Evolutionary conservation across 1,284 basidiomycete genomes (phyloP).

Genomic region (Ustilago crameri): DNA sequence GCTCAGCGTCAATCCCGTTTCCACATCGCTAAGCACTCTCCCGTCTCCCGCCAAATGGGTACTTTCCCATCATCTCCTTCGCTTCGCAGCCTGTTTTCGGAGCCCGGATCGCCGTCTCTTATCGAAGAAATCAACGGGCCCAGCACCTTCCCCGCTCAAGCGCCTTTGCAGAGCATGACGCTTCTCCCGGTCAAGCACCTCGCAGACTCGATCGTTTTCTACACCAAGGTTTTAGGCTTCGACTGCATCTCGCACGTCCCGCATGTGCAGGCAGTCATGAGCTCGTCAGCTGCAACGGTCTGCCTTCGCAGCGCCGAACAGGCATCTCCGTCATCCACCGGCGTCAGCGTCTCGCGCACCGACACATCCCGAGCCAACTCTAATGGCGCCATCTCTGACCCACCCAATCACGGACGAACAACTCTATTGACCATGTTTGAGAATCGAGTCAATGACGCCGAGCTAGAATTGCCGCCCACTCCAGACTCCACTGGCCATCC

Average conservation of each 20-base stretch:
- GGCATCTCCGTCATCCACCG: conserved; percentile 19
- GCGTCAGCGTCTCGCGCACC: conserved; percentile 3
- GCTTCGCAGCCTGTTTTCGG: conserved; percentile 6
- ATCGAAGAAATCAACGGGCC: conserved; percentile 25
- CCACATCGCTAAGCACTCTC: conserved; percentile 17
- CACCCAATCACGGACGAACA: conserved; percentile 5
- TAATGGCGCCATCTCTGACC: conserved; percentile 1
- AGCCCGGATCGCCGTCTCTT: conserved; percentile 9
- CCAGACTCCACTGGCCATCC: conserved; percentile 22
- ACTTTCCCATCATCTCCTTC: conserved; percentile 21
- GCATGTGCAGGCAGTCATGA: conserved; percentile 36
- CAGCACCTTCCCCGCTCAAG: conserved; percentile 5
- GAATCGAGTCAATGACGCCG: not conserved
- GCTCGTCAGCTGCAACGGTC: conserved; percentile 18
- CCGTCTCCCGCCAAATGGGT: conserved; percentile 3
- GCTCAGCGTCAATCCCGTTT: conserved; percentile 35
- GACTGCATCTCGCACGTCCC: conserved; percentile 23
- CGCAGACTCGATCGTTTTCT: conserved; percentile 29
- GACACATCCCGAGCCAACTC: conserved; percentile 14
- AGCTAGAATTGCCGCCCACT: conserved; percentile 15
- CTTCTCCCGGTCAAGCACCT: conserved; percentile 38
- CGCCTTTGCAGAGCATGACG: conserved; percentile 18
- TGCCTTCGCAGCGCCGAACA: conserved; percentile 32
- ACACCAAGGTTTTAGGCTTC: conserved; percentile 35
- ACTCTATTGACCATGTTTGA: conserved; percentile 22